Evolutionary conservation across 1,284 basidiomycete species (phyloP).

Genomic region (Trichosporon sp.): DNA sequence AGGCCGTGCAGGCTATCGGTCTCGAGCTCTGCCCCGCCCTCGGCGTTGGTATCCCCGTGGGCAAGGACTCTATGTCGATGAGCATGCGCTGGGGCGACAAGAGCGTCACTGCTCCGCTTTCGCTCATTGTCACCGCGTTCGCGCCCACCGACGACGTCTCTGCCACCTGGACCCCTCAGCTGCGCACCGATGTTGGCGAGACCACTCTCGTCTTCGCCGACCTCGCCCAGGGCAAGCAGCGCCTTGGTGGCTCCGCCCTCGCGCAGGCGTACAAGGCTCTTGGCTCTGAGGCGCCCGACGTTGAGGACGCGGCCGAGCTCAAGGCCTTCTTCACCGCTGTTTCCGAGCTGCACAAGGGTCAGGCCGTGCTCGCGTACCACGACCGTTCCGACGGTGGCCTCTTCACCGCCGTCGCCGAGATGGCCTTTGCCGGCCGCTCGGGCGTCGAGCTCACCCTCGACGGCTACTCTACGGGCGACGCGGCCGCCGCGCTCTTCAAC

Average conservation of each 20-base stretch:
- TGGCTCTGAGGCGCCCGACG: constrained; percentile 76
- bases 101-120: constrained; percentile 82
- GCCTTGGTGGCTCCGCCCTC: constrained; percentile 91
- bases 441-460: constrained; percentile 64
- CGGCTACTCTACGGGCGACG: constrained; percentile 61
- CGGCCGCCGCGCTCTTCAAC: constrained; percentile 80
- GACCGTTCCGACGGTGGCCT: constrained; percentile 97
- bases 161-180: constrained; percentile 89
- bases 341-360: constrained; percentile 66
- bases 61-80: constrained; percentile 99
- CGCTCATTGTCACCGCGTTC: constrained; percentile 93
- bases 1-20: constrained; percentile 89
- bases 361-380: constrained; percentile 87
- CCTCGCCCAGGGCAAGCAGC: constrained; percentile 76
- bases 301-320: constrained; percentile 73
- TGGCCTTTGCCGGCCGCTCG: constrained; percentile 88
- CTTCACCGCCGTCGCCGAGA: constrained; percentile 88
- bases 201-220: constrained; percentile 88
- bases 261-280: constrained; percentile 95
- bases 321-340: constrained; percentile 81
- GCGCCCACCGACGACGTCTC: constrained; percentile 78
- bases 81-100: constrained; percentile 87
- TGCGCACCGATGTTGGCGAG: constrained; percentile 64
- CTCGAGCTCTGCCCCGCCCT: constrained; percentile 93
- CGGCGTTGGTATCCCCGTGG: constrained; percentile 92